Conservation (phyloP, 768 basidiomycete genomes). For the Butyriboletus loyo region DNA sequence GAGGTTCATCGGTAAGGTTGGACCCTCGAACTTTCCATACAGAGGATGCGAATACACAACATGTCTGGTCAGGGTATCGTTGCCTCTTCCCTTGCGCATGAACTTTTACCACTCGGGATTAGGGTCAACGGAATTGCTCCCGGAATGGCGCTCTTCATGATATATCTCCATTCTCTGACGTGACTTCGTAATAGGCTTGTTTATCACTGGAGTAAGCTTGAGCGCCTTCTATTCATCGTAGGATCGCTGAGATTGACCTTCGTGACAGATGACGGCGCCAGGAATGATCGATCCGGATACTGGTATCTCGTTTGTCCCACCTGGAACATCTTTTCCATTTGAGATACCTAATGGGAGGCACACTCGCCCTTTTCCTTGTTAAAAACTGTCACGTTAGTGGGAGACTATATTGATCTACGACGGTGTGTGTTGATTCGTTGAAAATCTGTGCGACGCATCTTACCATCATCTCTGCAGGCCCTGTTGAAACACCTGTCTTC, state of each 20-base stretch:
- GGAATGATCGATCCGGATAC: neutral
- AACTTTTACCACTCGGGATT: neutral
- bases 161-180: neutral
- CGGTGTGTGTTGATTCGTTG: neutral
- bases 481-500: neutral
- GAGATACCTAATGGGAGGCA: neutral
- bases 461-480: neutral
- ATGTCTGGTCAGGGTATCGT: neutral
- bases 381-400: neutral
- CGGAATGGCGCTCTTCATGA: neutral
- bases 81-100: neutral
- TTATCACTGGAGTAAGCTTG: neutral
- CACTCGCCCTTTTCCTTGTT: neutral
- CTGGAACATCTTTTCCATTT: neutral
- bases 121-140: no score
- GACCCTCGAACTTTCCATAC: neutral
- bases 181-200: neutral
- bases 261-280: neutral
- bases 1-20: neutral
- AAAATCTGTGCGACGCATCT: neutral
- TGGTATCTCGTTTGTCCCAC: neutral
- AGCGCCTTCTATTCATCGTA: neutral
- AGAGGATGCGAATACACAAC: neutral
- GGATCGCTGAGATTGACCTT: neutral
- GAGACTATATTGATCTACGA: neutral